Percentiles rank a stretch among this genome's conserved stretches.
Conservation (phyloP, 306 rosid species). For the Hylodesmum podocarpum region DNA sequence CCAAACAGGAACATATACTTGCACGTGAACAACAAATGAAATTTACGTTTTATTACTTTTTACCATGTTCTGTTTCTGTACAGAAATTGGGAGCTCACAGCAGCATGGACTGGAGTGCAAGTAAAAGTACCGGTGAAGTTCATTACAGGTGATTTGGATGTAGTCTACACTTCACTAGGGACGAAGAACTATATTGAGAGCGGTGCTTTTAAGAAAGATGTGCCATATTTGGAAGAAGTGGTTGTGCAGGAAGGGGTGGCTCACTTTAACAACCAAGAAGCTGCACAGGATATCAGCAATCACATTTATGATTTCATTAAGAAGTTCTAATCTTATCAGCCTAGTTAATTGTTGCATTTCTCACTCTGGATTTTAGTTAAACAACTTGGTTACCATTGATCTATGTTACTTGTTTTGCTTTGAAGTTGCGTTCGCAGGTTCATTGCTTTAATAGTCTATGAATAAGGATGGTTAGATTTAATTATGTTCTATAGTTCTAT, state of each 20-base stretch:
- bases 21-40: too few species aligned
- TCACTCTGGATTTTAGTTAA: background rate
- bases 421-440: background rate
- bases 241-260: constrained; percentile 36
- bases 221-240: constrained; percentile 37
- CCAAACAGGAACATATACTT: background rate
- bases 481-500: too few species aligned
- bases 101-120: constrained; percentile 28
- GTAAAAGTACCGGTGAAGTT: constrained; percentile 36
- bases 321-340: constrained; percentile 13
- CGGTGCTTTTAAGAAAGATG: constrained; percentile 39
- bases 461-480: too few species aligned
- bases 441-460: background rate
- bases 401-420: background rate
- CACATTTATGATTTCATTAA: constrained; percentile 34
- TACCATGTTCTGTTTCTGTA: too few species aligned
- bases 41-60: too few species aligned
- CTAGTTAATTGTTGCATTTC: background rate
- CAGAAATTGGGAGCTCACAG: constrained; percentile 43
- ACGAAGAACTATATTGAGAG: constrained; percentile 23
- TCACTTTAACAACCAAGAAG: constrained; percentile 43
- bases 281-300: constrained; percentile 21
- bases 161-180: constrained; percentile 16
- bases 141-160: constrained; percentile 38
- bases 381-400: background rate